Percentiles rank a stretch among this genome's conserved stretches.
phyloP scores from a whole-genome alignment of 768 basidiomycete genomes.

The Amanita molliuscula region DNA sequence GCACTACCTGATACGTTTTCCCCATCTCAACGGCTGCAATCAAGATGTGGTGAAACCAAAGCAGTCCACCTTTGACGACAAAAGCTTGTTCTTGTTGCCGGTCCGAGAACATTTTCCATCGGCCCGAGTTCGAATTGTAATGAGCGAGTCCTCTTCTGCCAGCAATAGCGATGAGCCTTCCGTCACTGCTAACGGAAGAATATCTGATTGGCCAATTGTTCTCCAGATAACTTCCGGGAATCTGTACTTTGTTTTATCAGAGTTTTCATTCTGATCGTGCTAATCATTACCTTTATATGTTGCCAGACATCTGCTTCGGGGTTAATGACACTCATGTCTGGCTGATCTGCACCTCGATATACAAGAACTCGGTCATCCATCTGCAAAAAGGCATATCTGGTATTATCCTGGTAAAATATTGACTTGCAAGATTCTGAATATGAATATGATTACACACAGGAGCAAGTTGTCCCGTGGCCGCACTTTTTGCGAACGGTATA shows the following conservation, averaged over 20 bases:
- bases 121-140: conserved; percentile 87
- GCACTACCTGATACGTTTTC: conserved; percentile 63
- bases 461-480: conserved; percentile 82
- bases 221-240: conserved; percentile 81
- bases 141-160: conserved; percentile 87
- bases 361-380: conserved; percentile 91
- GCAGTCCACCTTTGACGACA: conserved; percentile 76
- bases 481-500: conserved; percentile 91
- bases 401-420: conserved; percentile 62
- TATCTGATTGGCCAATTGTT: conserved; percentile 93
- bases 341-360: conserved; percentile 94
- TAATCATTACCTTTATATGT: conserved; percentile 64
- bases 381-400: conserved; percentile 90
- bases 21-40: conserved; percentile 82
- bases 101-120: conserved; percentile 87
- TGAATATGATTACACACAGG: conserved; percentile 44
- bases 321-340: conserved; percentile 96
- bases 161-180: conserved; percentile 85
- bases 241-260: conserved; percentile 29
- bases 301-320: conserved; percentile 99
- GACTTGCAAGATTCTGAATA: not conserved
- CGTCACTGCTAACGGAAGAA: conserved; percentile 84
- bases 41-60: conserved; percentile 96
- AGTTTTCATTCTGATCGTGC: not conserved
- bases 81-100: conserved; percentile 83